Base-by-base conservation (phyloP, 2,329 filamentous ascomycete genomes). In the Bertia moriformis region DNA sequence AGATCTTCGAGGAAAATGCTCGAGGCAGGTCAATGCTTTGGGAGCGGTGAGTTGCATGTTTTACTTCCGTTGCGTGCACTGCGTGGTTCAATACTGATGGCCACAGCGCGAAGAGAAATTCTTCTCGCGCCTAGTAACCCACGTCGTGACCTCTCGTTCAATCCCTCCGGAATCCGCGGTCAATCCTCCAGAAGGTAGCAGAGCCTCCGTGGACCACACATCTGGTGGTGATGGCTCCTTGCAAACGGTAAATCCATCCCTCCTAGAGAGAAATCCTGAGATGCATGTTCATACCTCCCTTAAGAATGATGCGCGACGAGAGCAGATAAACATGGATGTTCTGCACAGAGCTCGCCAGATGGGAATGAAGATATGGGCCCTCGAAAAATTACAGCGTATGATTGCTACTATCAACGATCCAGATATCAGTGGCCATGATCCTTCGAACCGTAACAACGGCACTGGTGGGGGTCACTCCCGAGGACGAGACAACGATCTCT, bases 361-460 rank as follows among this genome's bases (percentile, higher is more conserved):
- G 73, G 79, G 82, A 22, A 96, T 96, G 73, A 98, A 95, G 62
- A 94, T 98, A 45, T 98, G 91, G 88, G 78, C 85, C 0, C 59
- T 93, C 44, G 91, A 96, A 51, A 98, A 98, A 62, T 69, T 98
- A 22, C 80, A 93, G 54, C 79, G 85, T 41, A 89, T 98, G 66
- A 35, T 35, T 17, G 15, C 32, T 17, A 18, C 32, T 12, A 35
- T 35, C 15, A 35, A 35, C 15, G 32, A 35, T 18, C 7, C 7
- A 7, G 32, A 35, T 35, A 13, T 18, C 32, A 15, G 32, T 35
- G 32, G 32, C 17, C 32, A 35, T 7, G 15, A 14, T 15, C 7
- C 7, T 15, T 7, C 12, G 7, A 7, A 5, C 12, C 36, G 36
- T 5, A 19, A 38, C 17, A 7, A 14, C 5, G 15, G 15, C 15